phyloP scores from a whole-genome alignment of 139 green algal species.

The Coelastrella sp. region DNA sequence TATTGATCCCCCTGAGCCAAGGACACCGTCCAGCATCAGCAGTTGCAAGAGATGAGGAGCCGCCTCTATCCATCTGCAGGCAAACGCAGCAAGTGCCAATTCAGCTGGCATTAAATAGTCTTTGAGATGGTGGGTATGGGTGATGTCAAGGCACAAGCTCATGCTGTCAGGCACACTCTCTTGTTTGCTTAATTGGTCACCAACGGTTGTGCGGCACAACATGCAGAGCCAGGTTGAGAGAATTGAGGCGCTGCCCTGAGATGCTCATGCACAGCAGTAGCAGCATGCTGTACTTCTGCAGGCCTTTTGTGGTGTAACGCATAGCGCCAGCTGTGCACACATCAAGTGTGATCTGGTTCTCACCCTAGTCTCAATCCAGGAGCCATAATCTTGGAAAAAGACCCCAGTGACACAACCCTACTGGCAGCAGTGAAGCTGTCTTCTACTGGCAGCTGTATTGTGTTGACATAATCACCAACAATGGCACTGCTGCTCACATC shows the following conservation, averaged over 20 bases:
- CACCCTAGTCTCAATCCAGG: constrained; percentile 57
- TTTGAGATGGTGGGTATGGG: too few relatives aligned
- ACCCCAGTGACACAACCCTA: constrained; percentile 53
- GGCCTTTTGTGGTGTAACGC: not conserved
- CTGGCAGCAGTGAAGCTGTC: not conserved
- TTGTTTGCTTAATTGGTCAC: too few relatives aligned
- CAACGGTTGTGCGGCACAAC: too few relatives aligned
- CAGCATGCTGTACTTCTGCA: not conserved
- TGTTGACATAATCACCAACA: not conserved
- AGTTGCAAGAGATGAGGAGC: not conserved
- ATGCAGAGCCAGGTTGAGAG: too few relatives aligned
- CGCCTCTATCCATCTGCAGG: constrained; percentile 49
- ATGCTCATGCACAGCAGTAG: not conserved
- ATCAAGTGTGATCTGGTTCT: not conserved
- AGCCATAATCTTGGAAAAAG: constrained; percentile 59
- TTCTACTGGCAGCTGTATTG: not conserved
- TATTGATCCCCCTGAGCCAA: constrained; percentile 51
- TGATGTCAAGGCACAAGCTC: too few relatives aligned
- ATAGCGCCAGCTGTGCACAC: not conserved
- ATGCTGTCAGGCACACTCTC: too few relatives aligned
- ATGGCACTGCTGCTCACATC: constrained; percentile 15
- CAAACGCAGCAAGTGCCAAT: not conserved
- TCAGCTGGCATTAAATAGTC: too few relatives aligned
- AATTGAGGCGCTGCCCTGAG: not conserved
- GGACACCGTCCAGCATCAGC: constrained; percentile 34